Evolutionary conservation across 345 rosid species (phyloP).

Genomic region (Cardamine occulta): DNA sequence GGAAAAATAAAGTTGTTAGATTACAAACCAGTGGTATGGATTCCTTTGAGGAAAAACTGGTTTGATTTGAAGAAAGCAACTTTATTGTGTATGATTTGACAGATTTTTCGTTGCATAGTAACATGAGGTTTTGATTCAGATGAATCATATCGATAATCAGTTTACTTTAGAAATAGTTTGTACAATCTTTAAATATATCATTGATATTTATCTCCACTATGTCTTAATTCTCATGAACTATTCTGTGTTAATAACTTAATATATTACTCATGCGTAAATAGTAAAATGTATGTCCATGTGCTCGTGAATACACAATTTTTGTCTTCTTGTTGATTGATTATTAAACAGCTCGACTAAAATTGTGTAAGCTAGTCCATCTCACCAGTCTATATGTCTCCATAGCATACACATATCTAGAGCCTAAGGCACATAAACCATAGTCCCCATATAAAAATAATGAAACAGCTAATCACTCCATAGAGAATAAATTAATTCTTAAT

Average conservation of each 20-base stretch:
- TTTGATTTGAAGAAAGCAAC: neutral
- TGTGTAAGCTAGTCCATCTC: slow-evolving; percentile 27
- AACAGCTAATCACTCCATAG: neutral
- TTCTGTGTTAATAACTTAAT: neutral
- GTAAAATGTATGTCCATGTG: slow-evolving; percentile 15
- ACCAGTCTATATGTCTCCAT: slow-evolving; percentile 17
- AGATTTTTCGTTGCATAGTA: neutral
- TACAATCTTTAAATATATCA: neutral
- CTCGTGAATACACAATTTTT: slow-evolving; percentile 17
- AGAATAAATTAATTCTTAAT: neutral
- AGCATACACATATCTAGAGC: neutral
- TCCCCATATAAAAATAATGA: slow-evolving; percentile 1
- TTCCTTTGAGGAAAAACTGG: neutral
- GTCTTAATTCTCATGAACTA: neutral
- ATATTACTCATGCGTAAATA: neutral
- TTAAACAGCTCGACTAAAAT: slow-evolving; percentile 10
- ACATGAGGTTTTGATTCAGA: neutral
- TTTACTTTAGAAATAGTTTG: neutral
- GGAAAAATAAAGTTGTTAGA: neutral
- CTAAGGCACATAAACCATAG: slow-evolving; percentile 26
- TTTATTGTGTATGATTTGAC: neutral
- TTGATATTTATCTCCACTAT: neutral
- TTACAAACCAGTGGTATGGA: neutral
- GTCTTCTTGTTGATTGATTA: slow-evolving; percentile 38
- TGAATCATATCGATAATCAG: neutral